Conservation (phyloP, 2,329 filamentous ascomycete genomes). For the Alternaria angustiovoidea region DNA sequence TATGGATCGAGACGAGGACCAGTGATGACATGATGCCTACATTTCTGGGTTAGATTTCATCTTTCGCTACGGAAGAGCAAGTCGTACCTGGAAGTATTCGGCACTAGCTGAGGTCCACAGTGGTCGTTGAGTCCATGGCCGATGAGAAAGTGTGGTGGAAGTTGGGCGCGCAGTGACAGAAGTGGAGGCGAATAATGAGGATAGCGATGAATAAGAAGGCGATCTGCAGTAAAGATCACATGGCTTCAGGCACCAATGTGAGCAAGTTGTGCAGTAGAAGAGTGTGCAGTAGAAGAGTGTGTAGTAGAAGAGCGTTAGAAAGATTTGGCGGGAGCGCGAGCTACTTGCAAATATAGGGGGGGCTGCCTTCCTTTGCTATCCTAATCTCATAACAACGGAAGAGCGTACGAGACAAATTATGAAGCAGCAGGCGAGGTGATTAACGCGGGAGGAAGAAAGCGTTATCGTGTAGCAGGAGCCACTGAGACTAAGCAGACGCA, state of each 20-base stretch:
- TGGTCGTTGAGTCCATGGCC: slow-evolving; percentile 20
- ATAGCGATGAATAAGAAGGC: slow-evolving; percentile 16
- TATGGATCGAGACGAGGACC: slow-evolving; percentile 23
- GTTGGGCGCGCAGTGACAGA: slow-evolving; percentile 16
- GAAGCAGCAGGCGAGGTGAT: slow-evolving; percentile 17
- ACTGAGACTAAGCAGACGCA: slow-evolving; percentile 11
- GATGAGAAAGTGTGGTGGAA: slow-evolving; percentile 20
- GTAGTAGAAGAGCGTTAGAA: background rate
- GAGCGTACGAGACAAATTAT: slow-evolving; percentile 18
- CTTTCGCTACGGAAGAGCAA: slow-evolving; percentile 21
- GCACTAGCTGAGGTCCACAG: slow-evolving; percentile 25
- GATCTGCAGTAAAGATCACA: slow-evolving; percentile 17
- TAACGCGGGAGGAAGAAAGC: slow-evolving; percentile 11
- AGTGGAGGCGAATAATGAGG: slow-evolving; percentile 18
- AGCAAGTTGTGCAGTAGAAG: slow-evolving; percentile 19
- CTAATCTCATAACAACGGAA: slow-evolving; percentile 17
- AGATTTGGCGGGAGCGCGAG: slow-evolving; percentile 18
- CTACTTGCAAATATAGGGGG: slow-evolving; percentile 10
- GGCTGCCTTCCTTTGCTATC: slow-evolving; percentile 16
- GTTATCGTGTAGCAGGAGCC: slow-evolving; percentile 11
- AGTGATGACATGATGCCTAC: slow-evolving; percentile 24
- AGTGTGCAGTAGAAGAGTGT: background rate
- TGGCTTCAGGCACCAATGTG: slow-evolving; percentile 15
- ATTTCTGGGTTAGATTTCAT: slow-evolving; percentile 19
- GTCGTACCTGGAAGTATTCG: slow-evolving; percentile 17